A percentile compares a stretch with the other conserved stretches of the same genome.
phyloP scores from a whole-genome alignment of 2,329 filamentous ascomycete species.

The Endocalyx cinctus region DNA sequence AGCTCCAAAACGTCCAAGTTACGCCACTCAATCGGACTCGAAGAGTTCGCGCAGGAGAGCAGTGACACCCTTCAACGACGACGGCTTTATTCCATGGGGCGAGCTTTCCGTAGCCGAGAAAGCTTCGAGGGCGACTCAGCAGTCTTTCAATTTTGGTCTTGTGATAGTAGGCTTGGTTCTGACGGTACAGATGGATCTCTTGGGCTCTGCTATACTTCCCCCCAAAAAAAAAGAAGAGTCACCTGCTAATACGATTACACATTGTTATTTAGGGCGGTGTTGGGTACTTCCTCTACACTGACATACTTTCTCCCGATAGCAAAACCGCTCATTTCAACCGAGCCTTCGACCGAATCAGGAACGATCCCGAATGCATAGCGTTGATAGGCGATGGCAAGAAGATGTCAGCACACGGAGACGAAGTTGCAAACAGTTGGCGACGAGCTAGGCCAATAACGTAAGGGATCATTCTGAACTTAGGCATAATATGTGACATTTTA shows the following conservation, averaged over 20 bases:
- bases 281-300: conserved; percentile 70
- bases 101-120: conserved; percentile 75
- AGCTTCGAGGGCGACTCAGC: conserved; percentile 78
- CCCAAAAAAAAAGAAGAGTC: neutral
- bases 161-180: conserved; percentile 69
- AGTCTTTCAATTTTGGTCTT: conserved; percentile 81
- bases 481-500: conserved; percentile 15
- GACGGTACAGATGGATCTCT: conserved; percentile 53
- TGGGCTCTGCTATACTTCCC: conserved; percentile 3
- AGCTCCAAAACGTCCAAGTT: conserved; percentile 37
- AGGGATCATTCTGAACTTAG: conserved; percentile 6
- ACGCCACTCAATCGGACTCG: conserved; percentile 51
- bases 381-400: conserved; percentile 70
- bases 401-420: conserved; percentile 77
- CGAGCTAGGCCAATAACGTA: conserved; percentile 59
- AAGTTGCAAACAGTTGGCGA: conserved; percentile 78
- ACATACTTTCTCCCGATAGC: conserved; percentile 80
- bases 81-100: conserved; percentile 75
- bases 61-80: conserved; percentile 82
- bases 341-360: conserved; percentile 73
- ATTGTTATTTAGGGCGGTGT: conserved; percentile 60
- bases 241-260: no score
- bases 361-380: conserved; percentile 64
- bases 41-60: conserved; percentile 54
- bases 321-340: conserved; percentile 86